These are phyloP conservation scores for Astrocystis sublimbata DNA, from an alignment of 495 filamentous ascomycete species.

Conservation along the genomic window DNA sequence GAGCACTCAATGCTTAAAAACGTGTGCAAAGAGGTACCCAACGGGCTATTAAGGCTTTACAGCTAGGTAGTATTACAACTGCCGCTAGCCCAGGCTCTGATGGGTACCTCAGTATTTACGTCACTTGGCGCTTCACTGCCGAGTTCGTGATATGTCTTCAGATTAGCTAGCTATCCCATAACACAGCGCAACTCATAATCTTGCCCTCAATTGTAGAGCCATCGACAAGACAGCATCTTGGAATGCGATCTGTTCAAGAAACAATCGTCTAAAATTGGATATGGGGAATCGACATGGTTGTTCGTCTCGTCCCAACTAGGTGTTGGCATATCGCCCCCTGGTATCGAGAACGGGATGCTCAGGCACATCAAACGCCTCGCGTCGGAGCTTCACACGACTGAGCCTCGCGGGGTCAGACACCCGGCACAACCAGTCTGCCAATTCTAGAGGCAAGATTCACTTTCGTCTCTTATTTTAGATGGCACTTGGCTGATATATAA, in stretches of 20 bases:
- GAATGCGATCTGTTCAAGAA: neutral
- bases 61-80: too few species aligned
- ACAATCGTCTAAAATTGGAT: neutral
- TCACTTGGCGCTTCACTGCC: neutral
- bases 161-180: too few species aligned
- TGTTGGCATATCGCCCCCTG: neutral
- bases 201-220: neutral
- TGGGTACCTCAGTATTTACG: too few species aligned
- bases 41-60: too few species aligned
- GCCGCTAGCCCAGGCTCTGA: too few species aligned
- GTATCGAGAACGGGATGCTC: neutral
- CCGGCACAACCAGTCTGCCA: neutral
- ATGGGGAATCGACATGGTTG: neutral
- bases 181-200: too few species aligned
- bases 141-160: neutral
- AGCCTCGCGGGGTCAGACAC: conserved; percentile 12
- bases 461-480: neutral
- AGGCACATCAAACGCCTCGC: conserved; percentile 9
- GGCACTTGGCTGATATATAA: conserved; percentile 4
- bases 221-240: neutral
- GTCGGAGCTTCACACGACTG: conserved; percentile 15
- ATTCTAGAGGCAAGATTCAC: neutral
- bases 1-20: neutral
- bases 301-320: conserved; percentile 1
- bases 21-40: too few species aligned